Base-by-base conservation (phyloP, 2,329 filamentous ascomycete species). In the Talaromyces sp. region DNA sequence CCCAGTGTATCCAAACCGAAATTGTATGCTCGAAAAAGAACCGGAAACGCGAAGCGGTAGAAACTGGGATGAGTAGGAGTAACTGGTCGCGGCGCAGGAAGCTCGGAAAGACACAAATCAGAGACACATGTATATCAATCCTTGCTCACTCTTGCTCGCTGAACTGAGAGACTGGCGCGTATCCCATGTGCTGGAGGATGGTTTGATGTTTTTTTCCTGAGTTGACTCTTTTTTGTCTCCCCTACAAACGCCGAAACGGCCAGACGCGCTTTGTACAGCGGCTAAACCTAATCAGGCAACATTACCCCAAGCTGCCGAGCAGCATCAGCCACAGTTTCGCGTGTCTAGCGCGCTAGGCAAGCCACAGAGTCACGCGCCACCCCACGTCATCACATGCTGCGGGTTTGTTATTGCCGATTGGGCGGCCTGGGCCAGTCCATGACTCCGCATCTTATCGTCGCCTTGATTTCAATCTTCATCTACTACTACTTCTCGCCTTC, bases 321-420 rank as follows among this genome's bases (percentile, higher is more conserved):
- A 69, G 66, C 51, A 27, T 19, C 54, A 71, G 71, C 72, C 67
- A 63, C 72, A 67, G 69, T 47, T 25, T 63, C 34, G 59, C 43
- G 64, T 51, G 54, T 63, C 29, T 19, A 22, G 34, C 34, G 74
- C 73, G 75, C 43, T 8, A 72, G 76, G 72, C 73, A 71, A 69
- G 72, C 69, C 71, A 72, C 69, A 65, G 60, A 62, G 51, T 54
- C 58, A 51, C 38, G 34, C 65, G 49, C 67, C 61, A 65, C 58
- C 45, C 36, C 63, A 62, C 66, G 66, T 63, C 64, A 65, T 66
- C 65, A 60, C 65, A 67, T 63, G 64, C 58, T n/a, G 27, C 29
- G 22, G 13, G 25, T 17, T n/a, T 31, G 49, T 51, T 53, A 7
- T 49, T 47, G 61, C 31, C 54, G 38, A 45, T 61, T 60, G 53